Evolutionary conservation across 2,329 filamentous ascomycete genomes (phyloP).

Genomic region (Nigrospora oryzae): DNA sequence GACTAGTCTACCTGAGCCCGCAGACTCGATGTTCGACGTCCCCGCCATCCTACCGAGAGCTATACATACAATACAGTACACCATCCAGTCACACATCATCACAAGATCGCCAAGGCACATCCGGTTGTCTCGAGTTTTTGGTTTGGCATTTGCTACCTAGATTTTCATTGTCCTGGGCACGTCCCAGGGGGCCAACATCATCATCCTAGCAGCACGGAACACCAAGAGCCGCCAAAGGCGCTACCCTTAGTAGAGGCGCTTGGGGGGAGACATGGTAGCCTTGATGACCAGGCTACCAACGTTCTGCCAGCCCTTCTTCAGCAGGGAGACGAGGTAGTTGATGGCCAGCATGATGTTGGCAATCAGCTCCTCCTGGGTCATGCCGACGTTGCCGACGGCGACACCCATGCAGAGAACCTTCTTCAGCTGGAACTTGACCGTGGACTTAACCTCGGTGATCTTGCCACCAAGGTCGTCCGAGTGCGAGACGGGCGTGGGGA

Average conservation of each 20-base stretch:
- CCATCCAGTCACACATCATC: no score
- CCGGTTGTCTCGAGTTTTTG: background rate
- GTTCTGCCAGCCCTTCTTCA: slow-evolving; percentile 99
- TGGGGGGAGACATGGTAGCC: slow-evolving; percentile 98
- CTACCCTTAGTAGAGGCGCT: slow-evolving; percentile 80
- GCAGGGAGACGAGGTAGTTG: slow-evolving; percentile 98
- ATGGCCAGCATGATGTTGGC: slow-evolving; percentile 99
- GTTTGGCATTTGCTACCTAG: background rate
- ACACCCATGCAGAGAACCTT: slow-evolving; percentile 99
- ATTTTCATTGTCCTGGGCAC: background rate
- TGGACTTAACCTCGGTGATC: slow-evolving; percentile 99
- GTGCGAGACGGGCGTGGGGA: slow-evolving; percentile 98
- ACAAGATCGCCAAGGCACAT: no score
- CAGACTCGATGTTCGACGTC: no score
- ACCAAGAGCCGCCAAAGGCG: no score
- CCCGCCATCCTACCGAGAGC: no score
- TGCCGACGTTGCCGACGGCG: slow-evolving; percentile 96
- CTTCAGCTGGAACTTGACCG: slow-evolving; percentile 99
- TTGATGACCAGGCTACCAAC: slow-evolving; percentile 99
- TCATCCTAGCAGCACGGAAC: no score
- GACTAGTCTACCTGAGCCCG: no score
- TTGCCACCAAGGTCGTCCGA: slow-evolving; percentile 85
- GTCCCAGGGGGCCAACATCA: no score
- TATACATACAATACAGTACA: no score
- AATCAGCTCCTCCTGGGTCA: slow-evolving; percentile 92